Evolutionary conservation across 2,329 filamentous ascomycete genomes (phyloP).

Genomic region (Arachnopeziza araneosa): DNA sequence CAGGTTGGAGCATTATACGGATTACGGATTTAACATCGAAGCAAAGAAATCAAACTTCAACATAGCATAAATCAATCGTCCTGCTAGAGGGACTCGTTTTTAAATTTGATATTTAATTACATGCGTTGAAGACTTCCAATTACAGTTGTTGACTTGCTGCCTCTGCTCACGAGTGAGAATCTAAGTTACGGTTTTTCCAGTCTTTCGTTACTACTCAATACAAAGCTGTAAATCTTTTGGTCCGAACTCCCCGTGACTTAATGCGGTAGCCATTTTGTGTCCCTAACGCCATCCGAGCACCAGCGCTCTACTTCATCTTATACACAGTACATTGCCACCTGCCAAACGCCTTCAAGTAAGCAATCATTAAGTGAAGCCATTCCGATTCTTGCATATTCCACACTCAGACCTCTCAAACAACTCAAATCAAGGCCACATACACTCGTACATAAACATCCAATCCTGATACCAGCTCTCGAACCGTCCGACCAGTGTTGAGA

Average conservation of each 20-base stretch:
- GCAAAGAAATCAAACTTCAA: not conserved
- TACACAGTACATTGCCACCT: not conserved
- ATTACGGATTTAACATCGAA: not conserved
- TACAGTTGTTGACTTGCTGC: not conserved
- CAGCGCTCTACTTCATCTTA: not conserved
- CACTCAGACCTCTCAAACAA: not conserved
- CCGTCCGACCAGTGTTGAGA: slow-evolving; percentile 39
- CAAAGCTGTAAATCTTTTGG: not conserved
- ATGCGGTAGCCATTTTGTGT: not conserved
- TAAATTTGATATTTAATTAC: too few species aligned
- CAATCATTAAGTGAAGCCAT: not conserved
- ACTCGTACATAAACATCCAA: slow-evolving; percentile 41
- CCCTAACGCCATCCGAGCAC: not conserved
- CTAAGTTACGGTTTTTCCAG: not conserved
- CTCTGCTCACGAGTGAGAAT: not conserved
- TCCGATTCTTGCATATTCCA: not conserved
- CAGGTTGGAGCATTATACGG: not conserved
- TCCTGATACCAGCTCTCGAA: slow-evolving; percentile 43
- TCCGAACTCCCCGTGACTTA: not conserved
- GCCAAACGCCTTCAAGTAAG: not conserved
- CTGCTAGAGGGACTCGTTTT: too few species aligned
- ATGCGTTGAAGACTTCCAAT: not conserved
- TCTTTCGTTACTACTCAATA: not conserved
- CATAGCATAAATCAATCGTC: not conserved
- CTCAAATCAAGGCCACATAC: slow-evolving; percentile 26